Evolutionary conservation across 2,329 filamentous ascomycete species (phyloP).

Genomic region (Tetracladium maxilliforme): DNA sequence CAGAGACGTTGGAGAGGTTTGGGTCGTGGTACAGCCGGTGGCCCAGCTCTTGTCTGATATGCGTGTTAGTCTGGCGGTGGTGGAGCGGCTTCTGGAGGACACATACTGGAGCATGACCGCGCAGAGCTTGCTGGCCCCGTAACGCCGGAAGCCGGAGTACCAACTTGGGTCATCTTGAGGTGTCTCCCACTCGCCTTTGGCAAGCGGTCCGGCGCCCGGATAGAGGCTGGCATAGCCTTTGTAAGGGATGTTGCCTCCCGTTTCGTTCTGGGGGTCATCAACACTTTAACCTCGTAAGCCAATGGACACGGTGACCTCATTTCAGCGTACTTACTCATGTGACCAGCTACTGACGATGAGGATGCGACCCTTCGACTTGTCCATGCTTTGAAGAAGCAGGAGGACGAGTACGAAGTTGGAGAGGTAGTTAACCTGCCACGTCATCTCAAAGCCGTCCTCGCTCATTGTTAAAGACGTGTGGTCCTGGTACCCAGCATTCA

Average conservation of each 20-base stretch:
- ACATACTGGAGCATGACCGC: too few relatives aligned
- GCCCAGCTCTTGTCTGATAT: conserved; percentile 4
- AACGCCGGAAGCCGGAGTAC: too few relatives aligned
- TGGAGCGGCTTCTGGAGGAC: too few relatives aligned
- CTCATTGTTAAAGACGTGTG: conserved; percentile 11
- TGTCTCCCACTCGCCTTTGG: too few relatives aligned
- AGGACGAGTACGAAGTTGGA: conserved; percentile 16
- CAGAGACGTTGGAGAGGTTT: conserved; percentile 15
- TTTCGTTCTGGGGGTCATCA: too few relatives aligned
- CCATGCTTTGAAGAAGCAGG: conserved; percentile 17
- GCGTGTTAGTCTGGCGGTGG: too few relatives aligned
- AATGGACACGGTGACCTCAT: conserved; percentile 1
- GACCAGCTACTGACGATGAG: conserved; percentile 15
- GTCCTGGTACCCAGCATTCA: conserved; percentile 9
- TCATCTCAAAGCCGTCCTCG: conserved; percentile 16
- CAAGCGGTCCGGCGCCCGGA: too few relatives aligned
- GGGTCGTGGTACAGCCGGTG: conserved; percentile 11
- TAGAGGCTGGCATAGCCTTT: too few relatives aligned
- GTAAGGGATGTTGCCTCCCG: too few relatives aligned
- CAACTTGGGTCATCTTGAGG: too few relatives aligned
- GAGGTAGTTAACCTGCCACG: conserved; percentile 17
- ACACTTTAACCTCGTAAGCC: conserved; percentile 1
- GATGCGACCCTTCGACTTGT: conserved; percentile 14
- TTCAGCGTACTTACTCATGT: conserved; percentile 13
- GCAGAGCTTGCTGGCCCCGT: too few relatives aligned